These are phyloP conservation scores for Kodamaea lidongshanica DNA, from an alignment of 805 yeast genomes.

Conservation along the genomic window DNA sequence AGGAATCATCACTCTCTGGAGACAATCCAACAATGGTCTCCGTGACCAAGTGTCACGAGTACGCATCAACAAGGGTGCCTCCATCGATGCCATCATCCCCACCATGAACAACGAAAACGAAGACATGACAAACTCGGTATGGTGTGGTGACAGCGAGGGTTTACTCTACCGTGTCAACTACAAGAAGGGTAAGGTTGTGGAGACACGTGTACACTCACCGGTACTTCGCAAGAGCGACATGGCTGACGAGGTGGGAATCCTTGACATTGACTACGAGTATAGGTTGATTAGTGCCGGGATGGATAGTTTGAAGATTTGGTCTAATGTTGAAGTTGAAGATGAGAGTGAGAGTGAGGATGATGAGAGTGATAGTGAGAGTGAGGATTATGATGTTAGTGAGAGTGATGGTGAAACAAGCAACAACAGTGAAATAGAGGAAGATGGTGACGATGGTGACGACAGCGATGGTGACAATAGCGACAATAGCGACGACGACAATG, in stretches of 20 bases:
- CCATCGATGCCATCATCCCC: slow-evolving; percentile 65
- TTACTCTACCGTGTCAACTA: slow-evolving; percentile 60
- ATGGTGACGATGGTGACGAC: slow-evolving; percentile 8
- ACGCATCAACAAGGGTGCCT: slow-evolving; percentile 59
- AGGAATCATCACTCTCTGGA: slow-evolving; percentile 87
- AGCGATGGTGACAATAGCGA: slow-evolving; percentile 7
- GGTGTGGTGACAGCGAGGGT: slow-evolving; percentile 82
- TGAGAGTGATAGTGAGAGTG: slow-evolving; percentile 20
- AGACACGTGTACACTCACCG: slow-evolving; percentile 58
- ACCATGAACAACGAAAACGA: slow-evolving; percentile 49
- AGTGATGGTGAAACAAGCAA: slow-evolving; percentile 5
- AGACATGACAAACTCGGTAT: slow-evolving; percentile 43
- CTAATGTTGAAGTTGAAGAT: slow-evolving; percentile 23
- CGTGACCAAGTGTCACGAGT: slow-evolving; percentile 77
- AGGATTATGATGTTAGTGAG: slow-evolving; percentile 9
- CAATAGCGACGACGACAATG: slow-evolving; percentile 10
- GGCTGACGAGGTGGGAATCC: slow-evolving; percentile 64
- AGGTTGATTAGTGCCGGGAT: slow-evolving; percentile 78
- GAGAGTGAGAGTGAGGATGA: slow-evolving; percentile 13
- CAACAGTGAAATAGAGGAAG: slow-evolving; percentile 8
- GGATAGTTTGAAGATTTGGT: slow-evolving; percentile 79
- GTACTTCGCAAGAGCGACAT: slow-evolving; percentile 29
- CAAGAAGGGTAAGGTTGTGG: slow-evolving; percentile 56
- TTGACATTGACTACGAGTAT: slow-evolving; percentile 79
- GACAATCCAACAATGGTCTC: slow-evolving; percentile 57